Evolutionary conservation across 139 green algal genomes (phyloP), one percentile per base, ranked within the genome.

Genomic region (Coccomyxa sp.): DNA sequence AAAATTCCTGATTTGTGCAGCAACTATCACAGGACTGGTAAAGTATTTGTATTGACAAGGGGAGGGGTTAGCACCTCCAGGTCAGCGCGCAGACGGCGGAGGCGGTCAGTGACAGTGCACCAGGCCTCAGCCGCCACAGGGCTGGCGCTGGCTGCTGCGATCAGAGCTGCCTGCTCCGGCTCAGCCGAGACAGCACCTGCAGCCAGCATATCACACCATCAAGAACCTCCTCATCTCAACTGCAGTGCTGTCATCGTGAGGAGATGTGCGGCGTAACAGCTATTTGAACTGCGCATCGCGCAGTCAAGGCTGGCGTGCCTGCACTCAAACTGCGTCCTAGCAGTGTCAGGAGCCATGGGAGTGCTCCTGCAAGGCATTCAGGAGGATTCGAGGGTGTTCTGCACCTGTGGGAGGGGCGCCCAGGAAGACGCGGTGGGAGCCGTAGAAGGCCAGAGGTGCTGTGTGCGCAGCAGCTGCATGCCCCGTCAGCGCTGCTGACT

Each of bases 61-160:
- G 5, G 50, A 64, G 27, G 3, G 50, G 22, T 64, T 64, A 3
- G 27, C 64, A 36, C 64, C 64, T 71, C 64, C 64, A 71, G 64
- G n/a, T 71, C 64, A 36, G 64, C 64, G 7, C 64, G 64, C 64
- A 71, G 27, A 29, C 64, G 64, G 64, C 64, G 64, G 29, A 71
- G 64, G 64, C 64, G 64, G n/a, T 71, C 64, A 29, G 29, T 34
- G 29, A 71, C 64, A 29, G 29, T 36, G 64, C 64, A 71, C 64
- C 64, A 71, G 33, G 64, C 44, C 44, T 58, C 44, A 16, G 12
- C 29, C 24, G n/a, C 64, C 29, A 36, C 64, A 14, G 64, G 64
- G 64, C 64, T 71, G 2, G 50, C 50, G 50, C 50, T 64, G 18
- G 50, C 50, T 64, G 50, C 27, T 5, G 50, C 27, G 50, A 64